Evolutionary conservation across 495 filamentous ascomycete species (phyloP).

Genomic region (Rostrohypoxylon terebratum): DNA sequence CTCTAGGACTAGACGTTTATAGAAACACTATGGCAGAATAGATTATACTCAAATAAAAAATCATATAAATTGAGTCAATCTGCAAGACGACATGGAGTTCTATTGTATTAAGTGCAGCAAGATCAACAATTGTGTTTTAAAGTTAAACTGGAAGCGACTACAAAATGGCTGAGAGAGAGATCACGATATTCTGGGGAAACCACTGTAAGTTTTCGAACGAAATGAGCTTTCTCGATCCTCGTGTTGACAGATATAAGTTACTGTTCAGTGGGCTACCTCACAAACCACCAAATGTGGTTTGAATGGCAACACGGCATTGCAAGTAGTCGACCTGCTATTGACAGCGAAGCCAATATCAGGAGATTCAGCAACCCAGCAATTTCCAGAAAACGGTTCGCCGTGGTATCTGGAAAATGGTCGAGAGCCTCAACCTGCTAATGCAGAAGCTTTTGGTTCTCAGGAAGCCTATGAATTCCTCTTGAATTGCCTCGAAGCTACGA

Average conservation of each 20-base stretch:
- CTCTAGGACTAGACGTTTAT: slow-evolving; percentile 29
- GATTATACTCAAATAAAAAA: background rate
- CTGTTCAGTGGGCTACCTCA: slow-evolving; percentile 31
- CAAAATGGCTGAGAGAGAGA: slow-evolving; percentile 27
- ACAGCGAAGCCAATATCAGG: background rate
- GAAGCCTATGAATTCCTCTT: slow-evolving; percentile 39
- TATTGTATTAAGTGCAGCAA: slow-evolving; percentile 9
- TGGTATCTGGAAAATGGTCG: background rate
- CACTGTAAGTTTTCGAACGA: slow-evolving; percentile 11
- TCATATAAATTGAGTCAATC: slow-evolving; percentile 23
- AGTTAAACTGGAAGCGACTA: background rate
- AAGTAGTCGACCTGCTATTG: slow-evolving; percentile 21
- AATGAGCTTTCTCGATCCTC: background rate
- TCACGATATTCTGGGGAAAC: slow-evolving; percentile 11
- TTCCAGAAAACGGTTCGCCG: background rate
- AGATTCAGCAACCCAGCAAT: background rate
- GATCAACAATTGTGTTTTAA: background rate
- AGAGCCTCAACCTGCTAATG: background rate
- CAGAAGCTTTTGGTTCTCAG: slow-evolving; percentile 30
- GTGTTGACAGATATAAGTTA: slow-evolving; percentile 21
- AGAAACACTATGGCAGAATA: slow-evolving; percentile 1
- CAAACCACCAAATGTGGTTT: slow-evolving; percentile 13
- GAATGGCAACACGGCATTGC: slow-evolving; percentile 2
- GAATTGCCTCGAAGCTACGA: slow-evolving; percentile 31
- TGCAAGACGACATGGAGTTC: slow-evolving; percentile 12